phyloP scores from a whole-genome alignment of 768 basidiomycete species.

The Solioccasus polychromus region DNA sequence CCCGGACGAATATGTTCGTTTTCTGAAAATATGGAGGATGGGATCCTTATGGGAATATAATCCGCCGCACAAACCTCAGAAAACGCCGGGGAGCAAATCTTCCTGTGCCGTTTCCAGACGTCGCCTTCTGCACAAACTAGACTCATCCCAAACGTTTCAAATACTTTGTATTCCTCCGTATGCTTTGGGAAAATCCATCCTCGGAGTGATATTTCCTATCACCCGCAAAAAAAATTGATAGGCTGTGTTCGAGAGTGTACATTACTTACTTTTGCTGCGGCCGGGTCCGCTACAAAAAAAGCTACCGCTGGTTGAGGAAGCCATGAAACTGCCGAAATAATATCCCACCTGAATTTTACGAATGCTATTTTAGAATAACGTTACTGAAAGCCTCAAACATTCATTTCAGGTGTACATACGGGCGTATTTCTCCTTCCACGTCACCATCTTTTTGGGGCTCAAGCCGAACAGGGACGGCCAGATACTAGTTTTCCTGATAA shows the following conservation, averaged over 20 bases:
- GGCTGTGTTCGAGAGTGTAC: background rate
- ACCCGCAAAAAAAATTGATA: background rate
- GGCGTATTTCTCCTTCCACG: background rate
- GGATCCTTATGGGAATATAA: background rate
- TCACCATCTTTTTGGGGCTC: background rate
- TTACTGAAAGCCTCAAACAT: no score
- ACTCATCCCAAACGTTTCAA: background rate
- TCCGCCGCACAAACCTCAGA: background rate
- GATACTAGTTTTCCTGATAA: background rate
- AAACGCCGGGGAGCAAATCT: background rate
- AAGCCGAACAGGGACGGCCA: background rate
- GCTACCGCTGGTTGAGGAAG: background rate
- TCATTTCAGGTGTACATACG: background rate
- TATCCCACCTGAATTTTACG: background rate
- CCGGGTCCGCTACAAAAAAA: background rate
- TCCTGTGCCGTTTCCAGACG: background rate
- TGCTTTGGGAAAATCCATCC: background rate
- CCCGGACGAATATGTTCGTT: background rate
- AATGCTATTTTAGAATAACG: no score
- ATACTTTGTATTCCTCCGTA: background rate
- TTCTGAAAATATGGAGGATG: background rate
- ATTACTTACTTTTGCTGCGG: background rate
- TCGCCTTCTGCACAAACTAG: background rate
- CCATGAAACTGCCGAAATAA: background rate
- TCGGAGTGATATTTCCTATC: background rate